Percentiles rank a stretch among this genome's conserved stretches.
phyloP scores from a whole-genome alignment of 1,284 basidiomycete species.

The Melampsora americana region DNA sequence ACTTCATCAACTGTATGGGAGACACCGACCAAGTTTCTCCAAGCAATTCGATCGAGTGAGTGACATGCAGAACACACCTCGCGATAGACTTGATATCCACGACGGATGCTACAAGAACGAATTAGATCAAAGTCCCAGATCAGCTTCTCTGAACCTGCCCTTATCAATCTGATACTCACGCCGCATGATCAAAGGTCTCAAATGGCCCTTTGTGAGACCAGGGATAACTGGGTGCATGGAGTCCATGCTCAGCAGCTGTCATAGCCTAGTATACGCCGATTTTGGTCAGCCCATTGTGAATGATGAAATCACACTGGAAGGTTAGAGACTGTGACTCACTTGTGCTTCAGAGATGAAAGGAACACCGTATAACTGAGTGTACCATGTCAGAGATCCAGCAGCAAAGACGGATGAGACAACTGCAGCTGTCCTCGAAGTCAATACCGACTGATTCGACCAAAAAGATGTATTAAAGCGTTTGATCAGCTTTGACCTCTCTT shows the following conservation, averaged over 20 bases:
- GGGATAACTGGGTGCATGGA: slow-evolving; percentile 82
- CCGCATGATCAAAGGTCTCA: slow-evolving; percentile 89
- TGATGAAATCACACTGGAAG: not conserved
- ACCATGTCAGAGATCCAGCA: slow-evolving; percentile 37
- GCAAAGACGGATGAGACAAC: slow-evolving; percentile 36
- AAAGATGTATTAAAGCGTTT: not conserved
- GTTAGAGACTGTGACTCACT: not conserved
- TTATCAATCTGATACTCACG: slow-evolving; percentile 50
- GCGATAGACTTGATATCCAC: slow-evolving; percentile 98
- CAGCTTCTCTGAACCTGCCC: no score
- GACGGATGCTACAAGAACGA: slow-evolving; percentile 71
- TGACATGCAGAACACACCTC: slow-evolving; percentile 99
- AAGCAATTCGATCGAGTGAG: slow-evolving; percentile 97
- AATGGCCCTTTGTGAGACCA: slow-evolving; percentile 85
- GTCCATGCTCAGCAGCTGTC: slow-evolving; percentile 85
- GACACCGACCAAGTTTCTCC: slow-evolving; percentile 98
- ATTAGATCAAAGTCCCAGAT: not conserved
- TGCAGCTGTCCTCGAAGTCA: slow-evolving; percentile 38
- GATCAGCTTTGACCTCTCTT: not conserved
- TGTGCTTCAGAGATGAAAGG: slow-evolving; percentile 40
- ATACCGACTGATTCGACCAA: slow-evolving; percentile 18
- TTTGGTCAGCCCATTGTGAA: not conserved
- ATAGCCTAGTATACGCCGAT: slow-evolving; percentile 66
- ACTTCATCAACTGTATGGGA: slow-evolving; percentile 92
- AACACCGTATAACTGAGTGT: slow-evolving; percentile 41